Evolutionary conservation across 2,329 filamentous ascomycete species (phyloP), one percentile per base, ranked within the genome.

Genomic region (Fusarium acutatum): DNA sequence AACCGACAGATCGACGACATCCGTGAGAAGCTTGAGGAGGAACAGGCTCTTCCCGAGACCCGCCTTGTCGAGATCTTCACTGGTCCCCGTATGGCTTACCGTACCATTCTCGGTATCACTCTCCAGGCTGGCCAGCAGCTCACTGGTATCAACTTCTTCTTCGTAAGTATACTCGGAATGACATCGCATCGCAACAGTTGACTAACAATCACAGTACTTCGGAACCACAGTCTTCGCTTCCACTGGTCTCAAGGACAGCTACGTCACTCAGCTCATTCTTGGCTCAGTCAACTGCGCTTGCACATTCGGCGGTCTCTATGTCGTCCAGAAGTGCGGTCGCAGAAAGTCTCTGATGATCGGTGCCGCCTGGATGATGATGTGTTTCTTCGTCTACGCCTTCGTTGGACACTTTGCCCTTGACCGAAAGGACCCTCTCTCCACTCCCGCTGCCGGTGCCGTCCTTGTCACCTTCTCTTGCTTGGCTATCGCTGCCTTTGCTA

Each of bases 391-490:
- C 66, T 87, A 86, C 69, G 84, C 86, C 46, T 87, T 87, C 58
- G 84, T 87, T 47, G 86, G 86, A 26, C 82, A 85, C 64, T 87
- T 83, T 60, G 80, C 81, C 37, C 80, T 88, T 15, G 82, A 86
- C 71, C 79, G 78, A 8, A 52, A 56, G 3, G 69, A 87, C 75
- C 84, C 86, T 64, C 73, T 81, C 81, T 84, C 81, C 71, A 85
- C 84, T 0, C 84, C 87, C 34, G 77, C 81, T 15, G 84, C 88
- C 11, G 91, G 91, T 28, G 84, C 87, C 7, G 87, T 87, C 44
- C 88, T 93, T 74, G 91, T 93, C 49, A 86, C 91, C 60, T 92
- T 93, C 80, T 91, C 91, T 1, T 92, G 91, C 76, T 84, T 93
- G 44, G 92, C 92, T 79, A 92, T 92, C 64, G 88, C 86, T 24